Percentiles rank a stretch among this genome's conserved stretches.
Evolutionary conservation across 371 early-diverging fungal species (phyloP).

Genomic region (Mortierella sp.): DNA sequence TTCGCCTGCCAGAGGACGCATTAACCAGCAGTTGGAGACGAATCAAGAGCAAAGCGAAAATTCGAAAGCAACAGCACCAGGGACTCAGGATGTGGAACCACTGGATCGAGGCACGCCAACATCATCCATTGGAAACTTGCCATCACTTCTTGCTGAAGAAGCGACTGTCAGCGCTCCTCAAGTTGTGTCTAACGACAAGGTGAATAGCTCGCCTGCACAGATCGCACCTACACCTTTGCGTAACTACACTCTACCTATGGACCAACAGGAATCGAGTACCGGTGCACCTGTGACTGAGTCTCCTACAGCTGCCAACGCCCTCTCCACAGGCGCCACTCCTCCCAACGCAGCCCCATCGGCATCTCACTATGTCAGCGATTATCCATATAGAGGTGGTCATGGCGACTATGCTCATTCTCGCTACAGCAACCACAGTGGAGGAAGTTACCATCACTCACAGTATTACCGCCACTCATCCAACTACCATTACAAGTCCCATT

Average conservation of each 20-base stretch:
- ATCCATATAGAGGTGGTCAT: slow-evolving; percentile 25
- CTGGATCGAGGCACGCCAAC: slow-evolving; percentile 7
- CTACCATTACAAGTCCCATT: slow-evolving; percentile 38
- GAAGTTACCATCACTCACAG: slow-evolving; percentile 25
- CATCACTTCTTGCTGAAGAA: slow-evolving; percentile 13
- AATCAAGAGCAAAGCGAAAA: not conserved
- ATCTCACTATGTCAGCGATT: slow-evolving; percentile 14
- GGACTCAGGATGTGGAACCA: not conserved
- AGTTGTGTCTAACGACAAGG: not conserved
- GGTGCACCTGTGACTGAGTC: not conserved
- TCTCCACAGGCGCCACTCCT: not conserved
- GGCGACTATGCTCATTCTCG: slow-evolving; percentile 38
- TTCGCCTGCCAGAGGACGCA: slow-evolving; percentile 28
- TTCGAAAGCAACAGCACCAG: not conserved
- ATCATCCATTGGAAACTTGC: slow-evolving; percentile 5
- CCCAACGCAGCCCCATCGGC: not conserved
- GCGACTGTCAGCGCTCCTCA: slow-evolving; percentile 5
- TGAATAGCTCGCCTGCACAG: slow-evolving; percentile 10
- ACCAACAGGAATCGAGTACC: slow-evolving; percentile 1
- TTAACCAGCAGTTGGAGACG: slow-evolving; percentile 7
- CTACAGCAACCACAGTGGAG: slow-evolving; percentile 28
- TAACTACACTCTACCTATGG: slow-evolving; percentile 8
- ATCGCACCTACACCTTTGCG: slow-evolving; percentile 27
- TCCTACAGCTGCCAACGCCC: not conserved
- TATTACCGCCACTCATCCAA: slow-evolving; percentile 40